Evolutionary conservation across 2,329 filamentous ascomycete species (phyloP).

Genomic region (Balansia obtecta): DNA sequence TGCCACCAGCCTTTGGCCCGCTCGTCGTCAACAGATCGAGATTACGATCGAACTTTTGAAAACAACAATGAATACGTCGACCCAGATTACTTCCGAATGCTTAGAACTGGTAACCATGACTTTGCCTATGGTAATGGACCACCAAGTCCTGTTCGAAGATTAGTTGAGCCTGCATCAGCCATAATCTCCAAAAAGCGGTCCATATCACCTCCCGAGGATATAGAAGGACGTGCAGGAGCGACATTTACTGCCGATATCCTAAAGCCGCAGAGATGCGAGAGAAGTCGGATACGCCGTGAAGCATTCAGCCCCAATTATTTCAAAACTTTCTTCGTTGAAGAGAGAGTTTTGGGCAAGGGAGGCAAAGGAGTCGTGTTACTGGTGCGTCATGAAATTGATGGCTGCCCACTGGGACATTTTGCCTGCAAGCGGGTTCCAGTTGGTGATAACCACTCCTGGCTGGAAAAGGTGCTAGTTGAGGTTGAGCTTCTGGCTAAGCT

Average conservation of each 20-base stretch:
- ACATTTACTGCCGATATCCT: constrained; percentile 44
- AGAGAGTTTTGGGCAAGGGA: constrained; percentile 73
- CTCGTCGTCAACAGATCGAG: constrained; percentile 31
- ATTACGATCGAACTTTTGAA: constrained; percentile 31
- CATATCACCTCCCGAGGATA: constrained; percentile 10
- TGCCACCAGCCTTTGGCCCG: constrained; percentile 61
- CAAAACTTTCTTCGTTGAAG: constrained; percentile 81
- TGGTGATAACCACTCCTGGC: constrained; percentile 85
- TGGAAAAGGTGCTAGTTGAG: constrained; percentile 86
- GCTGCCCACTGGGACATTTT: constrained; percentile 77
- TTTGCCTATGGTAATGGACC: constrained; percentile 32
- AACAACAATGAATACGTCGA: constrained; percentile 58
- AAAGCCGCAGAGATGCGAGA: constrained; percentile 32
- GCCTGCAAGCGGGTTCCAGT: constrained; percentile 96
- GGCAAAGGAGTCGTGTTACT: constrained; percentile 91
- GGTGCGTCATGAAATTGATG: constrained; percentile 86
- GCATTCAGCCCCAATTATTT: constrained; percentile 93
- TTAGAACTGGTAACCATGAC: constrained; percentile 44
- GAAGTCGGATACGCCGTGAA: constrained; percentile 65
- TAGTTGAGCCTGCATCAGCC: constrained; percentile 32
- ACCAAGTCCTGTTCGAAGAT: constrained; percentile 41
- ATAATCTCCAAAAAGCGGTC: constrained; percentile 8
- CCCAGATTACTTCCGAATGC: constrained; percentile 91
- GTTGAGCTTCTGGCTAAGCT: constrained; percentile 86
- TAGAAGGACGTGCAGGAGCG: constrained; percentile 15